Conservation (phyloP, 148 eudicot genomes). For the Gaultheria prostrata region DNA sequence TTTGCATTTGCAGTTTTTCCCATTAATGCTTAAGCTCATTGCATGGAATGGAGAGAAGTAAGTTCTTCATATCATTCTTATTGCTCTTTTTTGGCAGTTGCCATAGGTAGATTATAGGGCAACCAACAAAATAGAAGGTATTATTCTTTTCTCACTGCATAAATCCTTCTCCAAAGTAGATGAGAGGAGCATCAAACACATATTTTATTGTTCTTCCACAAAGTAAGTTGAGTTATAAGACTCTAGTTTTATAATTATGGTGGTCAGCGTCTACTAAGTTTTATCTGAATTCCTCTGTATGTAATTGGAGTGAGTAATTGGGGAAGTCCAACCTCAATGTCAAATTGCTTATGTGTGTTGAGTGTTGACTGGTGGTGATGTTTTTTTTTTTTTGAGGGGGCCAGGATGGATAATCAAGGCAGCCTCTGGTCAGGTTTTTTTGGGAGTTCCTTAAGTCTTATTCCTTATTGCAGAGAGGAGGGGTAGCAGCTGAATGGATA, state of each 20-base stretch:
- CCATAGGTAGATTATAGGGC: background rate
- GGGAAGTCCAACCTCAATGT: background rate
- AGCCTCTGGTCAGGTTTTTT: background rate
- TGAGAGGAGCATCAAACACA: background rate
- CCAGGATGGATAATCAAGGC: background rate
- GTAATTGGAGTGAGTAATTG: background rate
- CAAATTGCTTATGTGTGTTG: background rate
- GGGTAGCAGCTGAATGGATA: background rate
- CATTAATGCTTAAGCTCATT: constrained; percentile 83
- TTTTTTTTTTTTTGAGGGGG: background rate
- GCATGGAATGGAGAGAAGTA: constrained; percentile 98
- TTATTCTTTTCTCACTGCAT: background rate
- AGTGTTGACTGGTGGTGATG: too few relatives aligned
- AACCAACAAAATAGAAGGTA: background rate
- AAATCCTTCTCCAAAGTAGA: background rate
- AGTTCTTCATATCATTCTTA: constrained; percentile 25
- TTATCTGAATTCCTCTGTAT: background rate
- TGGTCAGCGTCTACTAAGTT: background rate
- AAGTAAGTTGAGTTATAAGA: background rate
- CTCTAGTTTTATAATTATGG: background rate
- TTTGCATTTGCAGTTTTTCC: constrained; percentile 72
- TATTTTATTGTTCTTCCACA: background rate
- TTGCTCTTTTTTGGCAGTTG: constrained; percentile 8
- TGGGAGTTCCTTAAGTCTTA: background rate
- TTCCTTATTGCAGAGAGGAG: background rate